phyloP scores from a whole-genome alignment of 495 filamentous ascomycete species.

The Jackrogersella minutella region DNA sequence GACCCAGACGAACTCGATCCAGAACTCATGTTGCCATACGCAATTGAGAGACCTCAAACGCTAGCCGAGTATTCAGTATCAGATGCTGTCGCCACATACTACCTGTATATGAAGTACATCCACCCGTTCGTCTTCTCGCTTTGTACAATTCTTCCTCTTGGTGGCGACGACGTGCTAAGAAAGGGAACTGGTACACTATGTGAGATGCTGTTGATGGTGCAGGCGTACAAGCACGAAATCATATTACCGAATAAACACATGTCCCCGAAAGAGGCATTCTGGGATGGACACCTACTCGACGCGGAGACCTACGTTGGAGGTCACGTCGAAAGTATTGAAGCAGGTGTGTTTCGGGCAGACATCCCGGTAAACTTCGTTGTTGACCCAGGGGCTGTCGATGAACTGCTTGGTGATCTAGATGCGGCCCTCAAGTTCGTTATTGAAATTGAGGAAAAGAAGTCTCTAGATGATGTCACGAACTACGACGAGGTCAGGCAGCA shows the following conservation, averaged over 20 bases:
- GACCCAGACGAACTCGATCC: constrained; percentile 98
- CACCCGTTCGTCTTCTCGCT: constrained; percentile 99
- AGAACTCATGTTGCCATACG: constrained; percentile 96
- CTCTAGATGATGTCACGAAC: constrained; percentile 86
- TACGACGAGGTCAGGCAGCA: constrained; percentile 91
- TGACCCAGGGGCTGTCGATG: constrained; percentile 86
- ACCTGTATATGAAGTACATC: constrained; percentile 99
- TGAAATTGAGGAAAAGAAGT: constrained; percentile 93
- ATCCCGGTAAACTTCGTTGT: constrained; percentile 92
- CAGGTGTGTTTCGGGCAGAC: constrained; percentile 94
- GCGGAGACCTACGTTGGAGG: constrained; percentile 98
- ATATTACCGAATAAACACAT: constrained; percentile 97
- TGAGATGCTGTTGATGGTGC: constrained; percentile 99
- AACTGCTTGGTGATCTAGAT: constrained; percentile 87
- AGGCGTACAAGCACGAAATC: constrained; percentile 92
- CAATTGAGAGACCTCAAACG: constrained; percentile 88
- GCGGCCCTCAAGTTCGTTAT: constrained; percentile 92
- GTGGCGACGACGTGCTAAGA: constrained; percentile 88
- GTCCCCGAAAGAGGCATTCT: constrained; percentile 88
- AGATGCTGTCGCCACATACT: constrained; percentile 98
- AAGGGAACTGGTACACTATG: constrained; percentile 98
- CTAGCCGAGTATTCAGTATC: constrained; percentile 98
- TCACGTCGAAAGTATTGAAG: constrained; percentile 99
- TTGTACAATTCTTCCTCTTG: constrained; percentile 94
- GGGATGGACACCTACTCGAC: constrained; percentile 94